These are phyloP conservation scores for Macrolepiota fuliginosa DNA, from an alignment of 768 basidiomycete species.

Conservation along the genomic window DNA sequence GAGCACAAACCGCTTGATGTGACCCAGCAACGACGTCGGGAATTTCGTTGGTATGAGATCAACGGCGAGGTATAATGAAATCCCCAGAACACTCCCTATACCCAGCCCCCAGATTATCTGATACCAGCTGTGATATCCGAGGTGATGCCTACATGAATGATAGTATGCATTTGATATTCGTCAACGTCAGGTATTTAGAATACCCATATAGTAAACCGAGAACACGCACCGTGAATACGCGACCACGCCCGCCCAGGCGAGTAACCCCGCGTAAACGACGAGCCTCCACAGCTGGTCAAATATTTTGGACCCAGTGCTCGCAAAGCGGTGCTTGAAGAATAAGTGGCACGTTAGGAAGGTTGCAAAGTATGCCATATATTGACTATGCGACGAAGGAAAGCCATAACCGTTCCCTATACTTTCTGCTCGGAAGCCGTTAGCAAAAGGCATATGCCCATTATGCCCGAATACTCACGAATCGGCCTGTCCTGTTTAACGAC, in stretches of 20 bases:
- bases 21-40: constrained; percentile 55
- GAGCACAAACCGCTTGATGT: constrained; percentile 46
- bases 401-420: constrained; percentile 73
- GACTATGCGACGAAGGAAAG: constrained; percentile 87
- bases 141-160: constrained; percentile 46
- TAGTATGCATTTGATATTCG: neutral
- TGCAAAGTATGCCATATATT: constrained; percentile 87
- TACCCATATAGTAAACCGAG: too few species aligned
- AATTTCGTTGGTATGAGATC: constrained; percentile 55
- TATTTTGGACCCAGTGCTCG: constrained; percentile 44
- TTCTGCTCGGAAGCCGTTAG: constrained; percentile 29
- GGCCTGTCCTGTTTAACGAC: constrained; percentile 69
- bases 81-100: constrained; percentile 59
- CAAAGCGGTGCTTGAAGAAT: constrained; percentile 64
- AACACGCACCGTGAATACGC: constrained; percentile 72
- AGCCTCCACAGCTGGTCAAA: constrained; percentile 53
- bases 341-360: constrained; percentile 76
- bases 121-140: constrained; percentile 70
- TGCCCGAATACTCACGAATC: constrained; percentile 38
- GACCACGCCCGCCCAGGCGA: constrained; percentile 59
- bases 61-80: constrained; percentile 48
- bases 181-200: neutral
- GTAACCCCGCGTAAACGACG: constrained; percentile 45
- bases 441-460: neutral
- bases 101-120: constrained; percentile 76